Base-by-base conservation (phyloP, 192 early-diverging fungal genomes). In the Linnemannia elongata region DNA sequence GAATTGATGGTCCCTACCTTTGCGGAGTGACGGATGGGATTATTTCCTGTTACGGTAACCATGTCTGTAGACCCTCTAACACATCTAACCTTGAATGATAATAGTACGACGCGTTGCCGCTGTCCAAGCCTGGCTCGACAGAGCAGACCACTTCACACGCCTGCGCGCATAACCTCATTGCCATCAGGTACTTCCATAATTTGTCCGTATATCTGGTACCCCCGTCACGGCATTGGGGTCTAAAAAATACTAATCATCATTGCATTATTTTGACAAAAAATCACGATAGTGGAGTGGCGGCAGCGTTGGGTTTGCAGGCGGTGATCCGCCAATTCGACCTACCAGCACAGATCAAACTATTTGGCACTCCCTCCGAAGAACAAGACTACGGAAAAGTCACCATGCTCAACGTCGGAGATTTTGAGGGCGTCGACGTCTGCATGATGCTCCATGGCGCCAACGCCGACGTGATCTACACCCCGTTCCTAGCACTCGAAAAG, bases 381-480 rank as follows among this genome's bases (percentile, higher is more conserved):
- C 63, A 38, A 20, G 66, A 81, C 30, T 72, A 91, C 30, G 97
- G 97, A 66, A 97, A 97, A 77, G 91, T 96, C 77, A 82, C 85
- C 4, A 91, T 97, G 83, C 87, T 95, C 24, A 77, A 96, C 38
- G 83, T 88, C 9, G 94, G 95, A 0, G 94, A 93, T 20, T 97
- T 97, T 88, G 88, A 95, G n/a, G 91, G 91, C 57, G 89, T 92
- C 18, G 95, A 96, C 82, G 83, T 95, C 15, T 93, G 95, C 75
- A 88, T 97, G 90, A 97, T 97, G 96, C 84, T 94, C 47, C 97
- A 97, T 88, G 96, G 96, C 18, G 86, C 92, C 36, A 89, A 92
- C 72, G 70, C 87, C 30, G 85, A 87, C 69, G 80, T 81, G 38
- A 82, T 92, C 75, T 92, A 92, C 88, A 81, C 86, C 35, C 82